These are phyloP conservation scores for Metarhizium rileyi DNA, from an alignment of 2,329 filamentous ascomycete species.

Conservation along the genomic window DNA sequence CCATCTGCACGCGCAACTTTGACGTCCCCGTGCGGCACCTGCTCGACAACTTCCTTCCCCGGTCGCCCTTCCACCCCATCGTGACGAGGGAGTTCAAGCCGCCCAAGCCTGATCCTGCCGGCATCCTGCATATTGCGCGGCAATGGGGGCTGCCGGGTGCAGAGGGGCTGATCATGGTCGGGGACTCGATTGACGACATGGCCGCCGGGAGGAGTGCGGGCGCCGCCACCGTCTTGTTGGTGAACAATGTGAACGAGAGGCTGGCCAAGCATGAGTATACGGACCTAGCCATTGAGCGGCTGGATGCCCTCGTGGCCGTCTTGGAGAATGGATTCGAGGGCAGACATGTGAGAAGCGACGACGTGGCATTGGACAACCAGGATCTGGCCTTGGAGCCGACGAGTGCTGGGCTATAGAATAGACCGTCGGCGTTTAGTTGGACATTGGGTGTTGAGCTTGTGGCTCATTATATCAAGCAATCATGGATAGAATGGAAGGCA, in stretches of 20 bases:
- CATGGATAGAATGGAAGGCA: neutral
- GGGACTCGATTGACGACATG: conserved; percentile 88
- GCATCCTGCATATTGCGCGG: conserved; percentile 75
- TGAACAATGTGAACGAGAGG: conserved; percentile 69
- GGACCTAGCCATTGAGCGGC: conserved; percentile 57
- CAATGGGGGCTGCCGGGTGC: conserved; percentile 56
- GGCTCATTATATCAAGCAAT: too few relatives aligned
- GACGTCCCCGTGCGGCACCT: conserved; percentile 68
- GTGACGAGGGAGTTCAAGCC: conserved; percentile 75
- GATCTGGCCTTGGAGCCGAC: neutral
- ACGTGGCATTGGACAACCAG: neutral
- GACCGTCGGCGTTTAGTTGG: too few relatives aligned
- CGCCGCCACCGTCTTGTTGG: conserved; percentile 79
- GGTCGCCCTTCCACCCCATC: conserved; percentile 63
- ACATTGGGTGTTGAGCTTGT: too few relatives aligned
- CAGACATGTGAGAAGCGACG: conserved; percentile 15
- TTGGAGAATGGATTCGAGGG: conserved; percentile 67
- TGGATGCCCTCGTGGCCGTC: conserved; percentile 69
- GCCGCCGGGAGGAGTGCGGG: conserved; percentile 74
- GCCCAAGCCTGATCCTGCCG: conserved; percentile 81
- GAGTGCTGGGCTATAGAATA: conserved; percentile 2
- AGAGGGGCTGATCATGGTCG: conserved; percentile 52
- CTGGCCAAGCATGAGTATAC: conserved; percentile 65
- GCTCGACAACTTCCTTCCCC: conserved; percentile 62
- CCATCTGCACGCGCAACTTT: conserved; percentile 91